phyloP scores from a whole-genome alignment of 139 green algal genomes.

The Ettlia oleoabundans region DNA sequence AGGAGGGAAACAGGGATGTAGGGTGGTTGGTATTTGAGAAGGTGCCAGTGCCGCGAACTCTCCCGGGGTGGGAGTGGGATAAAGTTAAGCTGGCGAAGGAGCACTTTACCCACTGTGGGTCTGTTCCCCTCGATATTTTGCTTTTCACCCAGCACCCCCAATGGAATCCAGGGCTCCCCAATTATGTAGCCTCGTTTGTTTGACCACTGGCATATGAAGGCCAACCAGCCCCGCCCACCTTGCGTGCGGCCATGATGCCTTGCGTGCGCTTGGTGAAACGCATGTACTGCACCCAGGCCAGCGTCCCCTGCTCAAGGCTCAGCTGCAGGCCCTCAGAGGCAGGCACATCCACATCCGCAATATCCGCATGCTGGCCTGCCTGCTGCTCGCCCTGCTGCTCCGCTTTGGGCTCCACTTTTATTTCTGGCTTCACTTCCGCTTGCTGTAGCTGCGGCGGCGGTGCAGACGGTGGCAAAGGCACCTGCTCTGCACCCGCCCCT shows the following conservation, averaged over 20 bases:
- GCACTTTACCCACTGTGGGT: too few species aligned
- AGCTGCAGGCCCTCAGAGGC: background rate
- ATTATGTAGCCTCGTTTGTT: too few species aligned
- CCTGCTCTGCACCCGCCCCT: background rate
- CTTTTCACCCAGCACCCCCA: too few species aligned
- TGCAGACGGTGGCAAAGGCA: background rate
- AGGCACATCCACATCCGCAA: background rate
- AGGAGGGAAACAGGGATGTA: background rate
- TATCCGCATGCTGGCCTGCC: background rate
- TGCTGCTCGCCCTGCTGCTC: constrained; percentile 11
- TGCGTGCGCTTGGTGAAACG: constrained; percentile 72
- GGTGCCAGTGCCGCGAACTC: background rate
- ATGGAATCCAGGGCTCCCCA: too few species aligned
- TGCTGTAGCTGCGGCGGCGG: background rate
- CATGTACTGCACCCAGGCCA: constrained; percentile 91
- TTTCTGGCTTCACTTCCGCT: background rate
- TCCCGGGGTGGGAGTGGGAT: background rate
- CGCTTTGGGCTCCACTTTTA: background rate
- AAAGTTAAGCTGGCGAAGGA: background rate
- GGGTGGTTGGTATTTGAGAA: too few species aligned
- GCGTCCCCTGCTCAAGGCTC: constrained; percentile 57
- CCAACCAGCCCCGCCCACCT: constrained; percentile 48
- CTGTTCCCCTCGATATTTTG: too few species aligned
- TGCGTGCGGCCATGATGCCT: constrained; percentile 62
- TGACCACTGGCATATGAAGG: too few species aligned